Evolutionary conservation across 352 stramenopile species (phyloP), one percentile per base, ranked within the genome.

Genomic region (Poterioochromonas sp.): DNA sequence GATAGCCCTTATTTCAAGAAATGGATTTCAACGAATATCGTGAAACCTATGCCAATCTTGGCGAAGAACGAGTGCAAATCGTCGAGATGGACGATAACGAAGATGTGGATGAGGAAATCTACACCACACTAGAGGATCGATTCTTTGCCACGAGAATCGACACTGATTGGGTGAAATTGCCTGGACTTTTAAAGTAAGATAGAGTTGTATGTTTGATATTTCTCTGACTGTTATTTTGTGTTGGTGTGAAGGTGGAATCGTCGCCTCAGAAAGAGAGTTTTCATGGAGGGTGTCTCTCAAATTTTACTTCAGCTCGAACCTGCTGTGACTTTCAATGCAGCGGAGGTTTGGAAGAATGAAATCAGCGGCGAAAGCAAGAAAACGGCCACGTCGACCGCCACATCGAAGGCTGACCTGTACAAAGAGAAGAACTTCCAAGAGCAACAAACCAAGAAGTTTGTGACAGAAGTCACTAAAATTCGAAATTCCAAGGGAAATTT

Each of bases 401-500:
- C 15, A 15, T 26, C 15, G 15, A 58, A 58, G 26, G 47, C 15
- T 26, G 47, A 58, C 15, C 15, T 26, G 47, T 26, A 26, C 15
- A 58, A 58, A 26, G 26, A 26, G 15, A 26, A 26, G 47, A 15
- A 58, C 47, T 26, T 58, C 15, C 15, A 26, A 26, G 26, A 15
- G 47, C 47, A 26, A 15, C 15, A 58, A 26, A 58, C 15, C 15
- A 26, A 26, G 47, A 58, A 58, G 15, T 58, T 58, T 15, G 15
- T 58, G 47, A 15, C 15, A 58, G 62, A 71, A 71, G 39, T 71
- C 32, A 44, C 34, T 71, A 12, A 43, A 47, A 71, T 71, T 71
- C 15, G 62, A 12, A 71, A 71, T 29, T 71, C 62, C 11, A 40
- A 71, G 32, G 5, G 18, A 12, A 47, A 71, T 29, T 47, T 71